These are phyloP conservation scores for Penicillium riverlandense DNA, from an alignment of 495 filamentous ascomycete genomes.

Conservation along the genomic window DNA sequence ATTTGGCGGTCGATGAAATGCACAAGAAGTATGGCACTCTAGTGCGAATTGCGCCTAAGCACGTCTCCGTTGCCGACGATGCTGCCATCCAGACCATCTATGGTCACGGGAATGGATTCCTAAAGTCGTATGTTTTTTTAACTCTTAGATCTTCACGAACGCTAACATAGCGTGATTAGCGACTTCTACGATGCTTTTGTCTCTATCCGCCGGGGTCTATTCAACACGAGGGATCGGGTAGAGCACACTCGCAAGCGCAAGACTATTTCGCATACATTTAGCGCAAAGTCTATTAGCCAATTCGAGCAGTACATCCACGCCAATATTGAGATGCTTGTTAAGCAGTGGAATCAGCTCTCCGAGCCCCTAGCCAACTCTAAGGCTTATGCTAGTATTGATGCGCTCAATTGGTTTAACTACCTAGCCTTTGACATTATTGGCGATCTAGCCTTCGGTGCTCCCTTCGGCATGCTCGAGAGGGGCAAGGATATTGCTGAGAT, in stretches of 20 bases:
- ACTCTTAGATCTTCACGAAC: background rate
- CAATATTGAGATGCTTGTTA: slow-evolving; percentile 70
- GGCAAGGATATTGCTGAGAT: slow-evolving; percentile 55
- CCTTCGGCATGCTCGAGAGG: slow-evolving; percentile 48
- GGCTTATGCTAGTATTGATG: slow-evolving; percentile 60
- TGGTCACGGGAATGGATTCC: slow-evolving; percentile 64
- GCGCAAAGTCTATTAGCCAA: slow-evolving; percentile 69
- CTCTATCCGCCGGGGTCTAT: slow-evolving; percentile 76
- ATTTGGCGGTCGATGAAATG: slow-evolving; percentile 56
- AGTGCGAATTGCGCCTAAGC: slow-evolving; percentile 54
- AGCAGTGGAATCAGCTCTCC: slow-evolving; percentile 59
- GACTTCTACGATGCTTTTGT: slow-evolving; percentile 92
- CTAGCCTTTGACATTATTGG: slow-evolving; percentile 92
- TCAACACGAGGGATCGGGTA: slow-evolving; percentile 78
- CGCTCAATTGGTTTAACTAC: slow-evolving; percentile 90
- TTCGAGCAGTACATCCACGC: slow-evolving; percentile 86
- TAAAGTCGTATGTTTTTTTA: slow-evolving; percentile 52
- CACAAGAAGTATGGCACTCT: slow-evolving; percentile 65
- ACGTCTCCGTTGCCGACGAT: slow-evolving; percentile 54
- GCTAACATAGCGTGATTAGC: slow-evolving; percentile 20
- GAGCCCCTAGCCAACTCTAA: slow-evolving; percentile 36
- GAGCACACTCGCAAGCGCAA: slow-evolving; percentile 90
- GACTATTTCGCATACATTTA: slow-evolving; percentile 82
- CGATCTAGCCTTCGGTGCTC: slow-evolving; percentile 45
- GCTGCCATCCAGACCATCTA: slow-evolving; percentile 51